Base-by-base conservation (phyloP, 106 monocot species). In the Acorus calamus region DNA sequence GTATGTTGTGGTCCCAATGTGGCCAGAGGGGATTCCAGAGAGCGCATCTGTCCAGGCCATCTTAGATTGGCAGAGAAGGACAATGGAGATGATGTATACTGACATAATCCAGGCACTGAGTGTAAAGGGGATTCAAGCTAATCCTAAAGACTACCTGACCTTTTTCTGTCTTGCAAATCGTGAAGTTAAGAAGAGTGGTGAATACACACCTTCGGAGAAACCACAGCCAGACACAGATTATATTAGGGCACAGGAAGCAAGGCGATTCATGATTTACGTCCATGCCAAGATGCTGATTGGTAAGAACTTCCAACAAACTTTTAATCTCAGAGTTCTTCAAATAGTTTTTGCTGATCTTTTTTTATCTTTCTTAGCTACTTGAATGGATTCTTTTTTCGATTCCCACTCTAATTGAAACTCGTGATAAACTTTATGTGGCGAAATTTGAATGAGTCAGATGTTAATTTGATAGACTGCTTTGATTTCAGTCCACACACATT, bases 211-310 rank as follows among this genome's bases (percentile, higher is more conserved):
- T 0, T n/a, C 52, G 44, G 86, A 76, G 69, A 69, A 47, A 0
- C 81, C 81, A 2, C 66, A 76, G 62, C 73, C 69, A 6, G 78
- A 76, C 58, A 73, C 78, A 0, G 73, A 86, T 45, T 80, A 87
- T 11, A 65, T 56, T 12, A 74, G 74, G 49, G 83, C 79, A 3
- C 87, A 87, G 52, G 56, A 65, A 11, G 71, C 79, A 2, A 71
- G 87, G 63, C 57, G 87, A 4, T 87, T 87, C 71, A 87, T 87
- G 87, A 87, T 87, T 64, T 87, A 87, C 43, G 87, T 87, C 57
- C 87, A 87, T 65, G 63, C 83, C 54, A 87, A 87, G 83, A 77
- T 77, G 83, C 83, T 87, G 87, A 87, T 87, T 0, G 86, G 86
- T 86, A 73, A 55, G 11, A 28, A 28, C 28, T 28, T 28, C 28